Evolutionary conservation across 106 monocot species (phyloP), one percentile per base, ranked within the genome.

Genomic region (Gastrodia elata): DNA sequence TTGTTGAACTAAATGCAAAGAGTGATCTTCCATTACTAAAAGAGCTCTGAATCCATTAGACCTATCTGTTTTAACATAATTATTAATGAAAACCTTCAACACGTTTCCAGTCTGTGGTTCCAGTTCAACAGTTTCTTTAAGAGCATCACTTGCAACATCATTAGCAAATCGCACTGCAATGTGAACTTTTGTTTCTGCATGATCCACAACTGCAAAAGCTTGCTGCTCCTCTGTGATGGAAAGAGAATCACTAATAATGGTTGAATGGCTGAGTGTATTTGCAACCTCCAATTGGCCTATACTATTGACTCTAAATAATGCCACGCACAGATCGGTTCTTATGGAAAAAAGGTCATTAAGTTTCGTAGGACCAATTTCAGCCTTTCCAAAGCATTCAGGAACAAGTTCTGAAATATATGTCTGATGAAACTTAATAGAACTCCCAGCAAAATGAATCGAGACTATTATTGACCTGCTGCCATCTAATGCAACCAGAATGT

Each of bases 21-120:
- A 93, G 64, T 93, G 82, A 79, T 99, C 98, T 83, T 99, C 93
- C 93, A 93, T 93, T n/a, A 93, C 91, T 73, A 99, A 34, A 80
- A 99, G 84, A 39, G 85, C 87, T 65, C 98, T 87, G 78, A 93
- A 99, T 77, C 98, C 98, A 81, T 99, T 81, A 24, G 98, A 91
- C 74, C 80, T 85, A 68, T 94, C 98, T 37, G 86, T 93, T 79
- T 85, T 81, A 10, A 94, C 43, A 89, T 99, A 99, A 85, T 80
- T 99, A 89, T 93, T 99, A 58, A 99, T 83, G 76, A 99, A 99
- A 74, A 94, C 74, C 36, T 89, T 91, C 68, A 91, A 75, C 8
- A 91, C 82, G 41, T 44, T 71, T 35, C 93, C 98, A 70, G 83
- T 81, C 38, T 91, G 81, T 22, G 30, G 75, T 40, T 87, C 88